Evolutionary conservation across 2,329 filamentous ascomycete species (phyloP), one percentile per base, ranked within the genome.

Genomic region (Proliferodiscus dingleyae): DNA sequence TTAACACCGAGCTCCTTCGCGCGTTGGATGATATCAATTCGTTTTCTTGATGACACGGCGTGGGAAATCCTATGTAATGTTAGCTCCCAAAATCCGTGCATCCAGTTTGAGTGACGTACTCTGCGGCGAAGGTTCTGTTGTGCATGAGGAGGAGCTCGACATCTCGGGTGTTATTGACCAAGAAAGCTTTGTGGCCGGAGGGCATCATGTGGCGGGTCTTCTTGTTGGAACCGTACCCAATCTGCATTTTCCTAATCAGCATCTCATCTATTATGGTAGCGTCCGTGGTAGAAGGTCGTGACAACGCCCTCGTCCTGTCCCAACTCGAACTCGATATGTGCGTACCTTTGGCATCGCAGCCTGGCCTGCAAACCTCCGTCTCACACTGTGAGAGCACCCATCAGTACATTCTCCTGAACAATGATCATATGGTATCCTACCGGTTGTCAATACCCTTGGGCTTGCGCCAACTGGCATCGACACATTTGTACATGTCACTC

Each of bases 381-480:
- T 87, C 71, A 98, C 91, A 68, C 24, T 26, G 24, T 11, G 11
- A 11, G 11, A 6, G 11, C 24, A 6, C 6, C 24, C 24, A 11
- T 26, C 24, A 26, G 24, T 26, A 26, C 24, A 6, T 6, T 11
- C 6, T 6, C 6, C 11, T 26, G 24, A 6, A 6, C 6, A 11
- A 6, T 6, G 24, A 26, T 26, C 11, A 6, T 11, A 26, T 26
- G 6, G 6, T 6, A 6, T 26, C 24, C 24, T 26, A 26, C 24
- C 87, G 80, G 80, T 90, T 95, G 78, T 98, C 93, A 75, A 98
- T 98, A 89, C 93, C 93, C 88, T 98, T 98, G 64, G 93, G 93
- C 83, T 97, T 98, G 77, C 93, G 87, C 93, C 93, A 98, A 81
- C 81, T 85, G 62, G 86, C 71, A 69, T 80, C 84, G 63, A 97